Conservation (phyloP, 2,329 filamentous ascomycete species). For the Nannizziopsis arthrosporioides region DNA sequence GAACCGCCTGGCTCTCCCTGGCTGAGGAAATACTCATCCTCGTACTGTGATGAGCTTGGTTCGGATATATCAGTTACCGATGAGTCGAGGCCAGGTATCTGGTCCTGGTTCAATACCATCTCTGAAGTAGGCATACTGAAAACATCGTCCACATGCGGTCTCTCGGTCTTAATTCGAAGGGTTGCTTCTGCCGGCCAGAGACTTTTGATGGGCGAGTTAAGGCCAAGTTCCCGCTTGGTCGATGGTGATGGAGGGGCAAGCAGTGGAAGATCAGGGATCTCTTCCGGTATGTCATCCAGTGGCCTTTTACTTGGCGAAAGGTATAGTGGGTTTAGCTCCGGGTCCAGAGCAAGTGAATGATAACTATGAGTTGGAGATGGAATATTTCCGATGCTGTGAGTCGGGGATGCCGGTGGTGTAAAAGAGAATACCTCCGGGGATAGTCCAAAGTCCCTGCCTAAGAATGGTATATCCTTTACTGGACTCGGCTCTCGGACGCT, state of each 20-base stretch:
- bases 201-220: slow-evolving; percentile 20
- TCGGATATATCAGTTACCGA: slow-evolving; percentile 27
- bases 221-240: slow-evolving; percentile 9
- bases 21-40: slow-evolving; percentile 25
- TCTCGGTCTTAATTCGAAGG: slow-evolving; percentile 25
- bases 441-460: slow-evolving; percentile 25
- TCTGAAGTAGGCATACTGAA: slow-evolving; percentile 30
- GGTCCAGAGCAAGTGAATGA: slow-evolving; percentile 29
- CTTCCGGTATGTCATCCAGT: slow-evolving; percentile 24
- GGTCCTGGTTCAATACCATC: slow-evolving; percentile 21
- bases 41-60: slow-evolving; percentile 26
- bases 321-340: slow-evolving; percentile 29
- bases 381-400: slow-evolving; percentile 29
- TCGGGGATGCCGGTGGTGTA: slow-evolving; percentile 39
- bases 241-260: slow-evolving; percentile 15
- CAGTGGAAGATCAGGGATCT: slow-evolving; percentile 21
- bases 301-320: slow-evolving; percentile 25
- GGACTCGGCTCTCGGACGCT: slow-evolving; percentile 29
- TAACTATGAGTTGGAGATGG: slow-evolving; percentile 27
- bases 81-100: slow-evolving; percentile 23
- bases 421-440: slow-evolving; percentile 35
- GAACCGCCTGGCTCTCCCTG: slow-evolving; percentile 18
- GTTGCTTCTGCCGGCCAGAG: slow-evolving; percentile 30
- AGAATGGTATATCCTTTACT: slow-evolving; percentile 23
- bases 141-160: slow-evolving; percentile 29